phyloP scores from a whole-genome alignment of 306 rosid genomes.

The Medicago arabica region DNA sequence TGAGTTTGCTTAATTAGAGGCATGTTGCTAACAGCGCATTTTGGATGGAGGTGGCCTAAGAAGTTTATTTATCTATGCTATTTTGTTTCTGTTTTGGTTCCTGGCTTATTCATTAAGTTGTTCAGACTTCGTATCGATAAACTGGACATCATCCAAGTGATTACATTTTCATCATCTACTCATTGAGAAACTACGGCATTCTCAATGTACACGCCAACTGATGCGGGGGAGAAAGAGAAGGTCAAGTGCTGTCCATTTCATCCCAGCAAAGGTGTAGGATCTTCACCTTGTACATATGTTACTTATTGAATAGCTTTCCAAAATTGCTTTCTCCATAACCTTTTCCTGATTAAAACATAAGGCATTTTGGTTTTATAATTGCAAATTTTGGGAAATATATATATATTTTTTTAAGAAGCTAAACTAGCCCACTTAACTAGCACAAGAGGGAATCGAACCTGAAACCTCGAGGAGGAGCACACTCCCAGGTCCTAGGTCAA shows the following conservation, averaged over 20 bases:
- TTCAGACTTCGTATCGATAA: constrained; percentile 22
- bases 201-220: too few relatives aligned
- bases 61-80: constrained; percentile 14
- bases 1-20: too few relatives aligned
- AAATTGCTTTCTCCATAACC: constrained; percentile 62
- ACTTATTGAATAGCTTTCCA: constrained; percentile 61
- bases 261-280: constrained; percentile 24
- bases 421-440: too few relatives aligned
- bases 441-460: too few relatives aligned
- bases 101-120: neutral
- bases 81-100: neutral
- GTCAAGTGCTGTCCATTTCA: neutral
- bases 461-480: too few relatives aligned
- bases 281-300: constrained; percentile 46
- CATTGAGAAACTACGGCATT: constrained; percentile 22
- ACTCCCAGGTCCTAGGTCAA: too few relatives aligned
- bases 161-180: constrained; percentile 14
- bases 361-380: constrained; percentile 14
- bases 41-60: constrained; percentile 3
- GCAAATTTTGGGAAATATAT: constrained; percentile 1
- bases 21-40: neutral
- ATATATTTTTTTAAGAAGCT: too few relatives aligned
- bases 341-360: constrained; percentile 62
- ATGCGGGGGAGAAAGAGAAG: too few relatives aligned
- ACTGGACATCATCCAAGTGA: constrained; percentile 23